Base-by-base conservation (phyloP, 768 basidiomycete species). In the Lentinula sp. region DNA sequence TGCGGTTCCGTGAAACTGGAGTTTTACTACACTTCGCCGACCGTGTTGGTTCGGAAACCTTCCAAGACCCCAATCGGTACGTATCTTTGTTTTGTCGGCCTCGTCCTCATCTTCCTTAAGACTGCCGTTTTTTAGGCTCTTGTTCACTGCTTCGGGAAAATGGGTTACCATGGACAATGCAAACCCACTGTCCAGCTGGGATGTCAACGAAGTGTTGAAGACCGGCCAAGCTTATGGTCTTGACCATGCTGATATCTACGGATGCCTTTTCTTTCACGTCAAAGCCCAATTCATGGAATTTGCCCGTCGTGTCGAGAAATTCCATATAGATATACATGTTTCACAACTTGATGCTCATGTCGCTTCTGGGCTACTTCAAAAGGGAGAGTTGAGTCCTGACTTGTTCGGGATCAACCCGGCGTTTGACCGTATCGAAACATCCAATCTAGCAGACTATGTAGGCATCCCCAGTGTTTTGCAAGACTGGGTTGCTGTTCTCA, bases 391-490 rank as follows among this genome's bases (percentile, higher is more conserved):
- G 36, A 4, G 52, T 32, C 68, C 67, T 7, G 6, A 32, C 32
- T 36, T 52, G 51, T 39, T 76, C 37, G 66, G 72, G 1, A 8
- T 70, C 0, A 65, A 67, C 0, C 64, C 61, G 12, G 61, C 64
- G 20, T 83, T 81, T 55, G 78, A 83, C 62, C 74, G 82, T 0
- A 76, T 83, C 49, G 75, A 80, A 18, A 77, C 79, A 7, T 81
- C 82, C 3, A 83, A 81, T 60, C 78, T 80, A 42, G 56, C 79
- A 58, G 80, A 83, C 58, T 81, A 80, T 46, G 72, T 73, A 23
- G 80, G 80, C 10, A 68, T 79, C 10, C 60, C 57, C 15, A 35
- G 53, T 1, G 72, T 78, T 16, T 63, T 79, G 9, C 59, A 64
- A 5, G 43, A 64, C 2, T 81, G 80, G 81, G 69, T 67, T 0